Conservation (phyloP, 2,329 filamentous ascomycete species). For the Tricladium varicosporioides region DNA sequence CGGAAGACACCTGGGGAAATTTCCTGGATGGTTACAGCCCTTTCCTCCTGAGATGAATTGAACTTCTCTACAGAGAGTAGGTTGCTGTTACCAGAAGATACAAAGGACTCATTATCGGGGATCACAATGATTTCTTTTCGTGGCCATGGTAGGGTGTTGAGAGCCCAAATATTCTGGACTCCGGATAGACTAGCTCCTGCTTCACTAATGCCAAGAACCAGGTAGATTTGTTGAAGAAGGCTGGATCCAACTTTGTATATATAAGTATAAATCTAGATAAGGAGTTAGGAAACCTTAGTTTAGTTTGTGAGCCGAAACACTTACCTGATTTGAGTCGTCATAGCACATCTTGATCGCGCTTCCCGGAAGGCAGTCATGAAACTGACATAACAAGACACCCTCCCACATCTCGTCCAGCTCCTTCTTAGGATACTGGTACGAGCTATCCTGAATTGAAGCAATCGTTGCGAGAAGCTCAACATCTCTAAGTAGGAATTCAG, state of each 20-base stretch:
- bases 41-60: constrained; percentile 44
- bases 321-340: constrained; percentile 82
- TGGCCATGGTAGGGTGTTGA: constrained; percentile 88
- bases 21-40: constrained; percentile 50
- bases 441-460: constrained; percentile 64
- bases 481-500: constrained; percentile 82
- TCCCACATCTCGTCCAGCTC: constrained; percentile 98
- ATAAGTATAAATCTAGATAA: constrained; percentile 67
- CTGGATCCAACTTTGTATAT: constrained; percentile 76
- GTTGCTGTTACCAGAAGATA: constrained; percentile 57
- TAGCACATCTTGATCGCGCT: constrained; percentile 98
- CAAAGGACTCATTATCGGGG: constrained; percentile 52
- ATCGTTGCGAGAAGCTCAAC: constrained; percentile 86
- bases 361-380: constrained; percentile 94
- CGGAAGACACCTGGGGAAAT: constrained; percentile 64
- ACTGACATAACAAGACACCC: constrained; percentile 85
- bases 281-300: constrained; percentile 25
- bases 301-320: constrained; percentile 15
- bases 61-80: constrained; percentile 51
- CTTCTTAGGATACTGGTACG: constrained; percentile 87
- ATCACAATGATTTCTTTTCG: constrained; percentile 69
- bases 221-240: constrained; percentile 67
- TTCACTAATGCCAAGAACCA: constrained; percentile 61
- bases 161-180: constrained; percentile 49
- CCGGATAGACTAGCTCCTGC: constrained; percentile 36